Percentiles rank a stretch among this genome's conserved stretches.
phyloP scores from a whole-genome alignment of 192 early-diverging fungal genomes.

The Dimargaris verticillata region DNA sequence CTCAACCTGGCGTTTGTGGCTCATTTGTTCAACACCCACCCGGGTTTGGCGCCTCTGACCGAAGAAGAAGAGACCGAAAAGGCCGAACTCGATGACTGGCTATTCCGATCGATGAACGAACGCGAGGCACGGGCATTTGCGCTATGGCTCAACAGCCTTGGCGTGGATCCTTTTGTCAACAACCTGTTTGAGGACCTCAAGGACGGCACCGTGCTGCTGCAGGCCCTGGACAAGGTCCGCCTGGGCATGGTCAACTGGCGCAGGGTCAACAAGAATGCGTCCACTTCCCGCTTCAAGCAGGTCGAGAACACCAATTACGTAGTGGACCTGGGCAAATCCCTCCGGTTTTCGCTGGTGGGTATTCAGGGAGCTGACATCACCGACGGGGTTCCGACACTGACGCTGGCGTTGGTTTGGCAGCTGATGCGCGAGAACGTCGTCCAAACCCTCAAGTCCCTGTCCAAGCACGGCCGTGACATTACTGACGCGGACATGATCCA shows the following conservation, averaged over 20 bases:
- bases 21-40: conserved; percentile 93
- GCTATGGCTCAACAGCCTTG: conserved; percentile 93
- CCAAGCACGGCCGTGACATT: conserved; percentile 61
- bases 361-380: conserved; percentile 92
- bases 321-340: conserved; percentile 67
- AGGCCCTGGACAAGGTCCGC: conserved; percentile 88
- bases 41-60: conserved; percentile 77
- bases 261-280: conserved; percentile 58
- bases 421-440: conserved; percentile 96
- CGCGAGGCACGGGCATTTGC: conserved; percentile 69
- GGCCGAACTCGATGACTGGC: conserved; percentile 67
- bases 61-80: conserved; percentile 77
- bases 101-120: conserved; percentile 31
- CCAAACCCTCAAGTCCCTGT: conserved; percentile 76
- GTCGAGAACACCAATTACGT: conserved; percentile 96
- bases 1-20: conserved; percentile 99
- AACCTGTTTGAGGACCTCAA: conserved; percentile 92
- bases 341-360: conserved; percentile 81
- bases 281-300: conserved; percentile 82
- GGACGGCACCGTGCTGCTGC: conserved; percentile 83
- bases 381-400: conserved; percentile 78
- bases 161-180: conserved; percentile 94
- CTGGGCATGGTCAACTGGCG: conserved; percentile 88
- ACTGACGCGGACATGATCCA: conserved; percentile 85
- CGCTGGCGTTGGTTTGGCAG: conserved; percentile 91